Evolutionary conservation across 805 yeast species (phyloP).

Genomic region (Hanseniaspora thailandica): DNA sequence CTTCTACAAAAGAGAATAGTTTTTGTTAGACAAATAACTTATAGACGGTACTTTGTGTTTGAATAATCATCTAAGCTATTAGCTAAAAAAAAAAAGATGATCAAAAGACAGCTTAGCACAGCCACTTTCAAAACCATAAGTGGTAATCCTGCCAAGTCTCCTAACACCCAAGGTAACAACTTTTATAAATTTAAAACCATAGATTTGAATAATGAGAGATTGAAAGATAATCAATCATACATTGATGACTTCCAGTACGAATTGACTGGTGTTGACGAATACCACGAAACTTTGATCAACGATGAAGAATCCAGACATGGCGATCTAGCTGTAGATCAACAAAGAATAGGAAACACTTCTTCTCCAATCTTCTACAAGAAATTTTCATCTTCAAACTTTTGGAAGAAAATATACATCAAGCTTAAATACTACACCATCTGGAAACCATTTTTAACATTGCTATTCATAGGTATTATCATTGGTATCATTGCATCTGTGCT

Average conservation of each 20-base stretch:
- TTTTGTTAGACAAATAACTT: no score
- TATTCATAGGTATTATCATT: constrained; percentile 60
- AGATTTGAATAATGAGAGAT: constrained; percentile 14
- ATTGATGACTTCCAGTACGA: constrained; percentile 13
- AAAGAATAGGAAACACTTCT: neutral
- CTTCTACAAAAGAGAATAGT: no score
- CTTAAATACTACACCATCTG: constrained; percentile 32
- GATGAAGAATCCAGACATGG: constrained; percentile 4
- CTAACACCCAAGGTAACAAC: constrained; percentile 12
- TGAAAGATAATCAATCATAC: constrained; percentile 11
- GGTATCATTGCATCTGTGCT: constrained; percentile 77
- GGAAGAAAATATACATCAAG: constrained; percentile 27
- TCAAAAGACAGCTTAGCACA: constrained; percentile 9
- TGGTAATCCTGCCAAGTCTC: constrained; percentile 14
- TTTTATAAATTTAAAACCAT: constrained; percentile 13
- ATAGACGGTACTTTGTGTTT: no score
- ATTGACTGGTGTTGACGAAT: constrained; percentile 9
- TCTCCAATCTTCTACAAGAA: constrained; percentile 7
- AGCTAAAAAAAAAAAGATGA: constrained; percentile 1
- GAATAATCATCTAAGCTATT: no score
- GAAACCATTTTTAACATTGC: constrained; percentile 55
- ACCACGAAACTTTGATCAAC: constrained; percentile 12
- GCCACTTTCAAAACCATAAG: constrained; percentile 13
- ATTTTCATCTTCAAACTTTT: constrained; percentile 9
- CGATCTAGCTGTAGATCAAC: neutral